phyloP scores from a whole-genome alignment of 345 rosid genomes.

The Rhodamnia argentea region DNA sequence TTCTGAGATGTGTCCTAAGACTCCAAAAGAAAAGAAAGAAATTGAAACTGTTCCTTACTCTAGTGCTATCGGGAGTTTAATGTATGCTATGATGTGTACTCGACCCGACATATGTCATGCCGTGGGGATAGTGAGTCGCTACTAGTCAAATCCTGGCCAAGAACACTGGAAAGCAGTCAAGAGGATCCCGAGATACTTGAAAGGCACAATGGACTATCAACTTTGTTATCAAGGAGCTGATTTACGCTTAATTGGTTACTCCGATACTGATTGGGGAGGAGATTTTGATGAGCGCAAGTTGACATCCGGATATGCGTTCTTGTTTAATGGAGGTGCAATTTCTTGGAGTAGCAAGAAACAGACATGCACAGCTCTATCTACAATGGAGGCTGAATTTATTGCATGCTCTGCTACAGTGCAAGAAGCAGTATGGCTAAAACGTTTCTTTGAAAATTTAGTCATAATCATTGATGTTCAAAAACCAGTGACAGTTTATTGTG shows the following conservation, averaged over 20 bases:
- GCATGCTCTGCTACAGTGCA: too few species aligned
- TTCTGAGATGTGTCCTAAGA: background rate
- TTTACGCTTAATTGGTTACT: background rate
- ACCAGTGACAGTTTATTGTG: background rate
- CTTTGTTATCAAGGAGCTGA: background rate
- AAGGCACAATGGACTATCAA: background rate
- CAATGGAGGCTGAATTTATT: too few species aligned
- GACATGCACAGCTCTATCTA: background rate
- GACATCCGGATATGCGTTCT: background rate
- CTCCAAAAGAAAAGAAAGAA: background rate
- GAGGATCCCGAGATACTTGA: background rate
- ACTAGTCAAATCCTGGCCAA: background rate
- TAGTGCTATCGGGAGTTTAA: background rate
- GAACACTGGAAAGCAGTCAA: background rate
- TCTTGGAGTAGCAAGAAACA: background rate
- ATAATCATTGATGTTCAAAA: background rate
- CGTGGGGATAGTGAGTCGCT: background rate
- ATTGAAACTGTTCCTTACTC: background rate
- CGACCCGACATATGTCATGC: background rate
- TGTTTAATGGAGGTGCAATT: background rate
- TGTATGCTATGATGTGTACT: background rate
- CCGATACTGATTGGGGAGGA: background rate
- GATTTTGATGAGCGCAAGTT: background rate
- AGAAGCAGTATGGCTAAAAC: too few species aligned
- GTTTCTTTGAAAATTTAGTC: too few species aligned